A percentile compares a stretch with the other conserved stretches of the same genome.
Evolutionary conservation across 2,329 filamentous ascomycete genomes (phyloP).

Genomic region (Cytospora mali): DNA sequence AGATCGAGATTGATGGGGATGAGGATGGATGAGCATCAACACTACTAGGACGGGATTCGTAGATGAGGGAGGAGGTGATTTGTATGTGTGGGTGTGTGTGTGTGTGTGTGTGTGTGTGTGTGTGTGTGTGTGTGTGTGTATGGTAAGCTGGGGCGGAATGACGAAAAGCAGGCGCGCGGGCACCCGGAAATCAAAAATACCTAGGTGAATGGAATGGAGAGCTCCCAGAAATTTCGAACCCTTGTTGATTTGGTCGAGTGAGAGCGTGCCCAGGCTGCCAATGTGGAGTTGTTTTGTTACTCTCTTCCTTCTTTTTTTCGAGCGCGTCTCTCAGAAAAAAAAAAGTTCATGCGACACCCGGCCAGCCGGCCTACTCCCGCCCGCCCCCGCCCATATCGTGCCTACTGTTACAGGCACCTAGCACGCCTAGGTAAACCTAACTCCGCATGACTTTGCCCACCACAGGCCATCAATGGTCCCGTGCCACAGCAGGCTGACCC

Average conservation of each 20-base stretch:
- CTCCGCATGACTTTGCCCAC: not conserved
- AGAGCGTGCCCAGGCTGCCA: constrained; percentile 1
- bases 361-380: constrained; percentile 7
- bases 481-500: constrained; percentile 23
- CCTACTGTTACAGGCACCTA: too few species aligned
- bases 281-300: constrained; percentile 15
- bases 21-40: not conserved
- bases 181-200: constrained; percentile 21
- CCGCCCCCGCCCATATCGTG: too few species aligned
- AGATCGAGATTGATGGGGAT: not conserved
- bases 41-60: not conserved
- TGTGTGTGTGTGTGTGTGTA: not conserved
- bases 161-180: constrained; percentile 18
- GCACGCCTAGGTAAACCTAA: too few species aligned
- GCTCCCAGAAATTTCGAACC: constrained; percentile 8
- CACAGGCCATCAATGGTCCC: constrained; percentile 13
- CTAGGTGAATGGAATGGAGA: constrained; percentile 8
- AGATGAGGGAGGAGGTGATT: not conserved
- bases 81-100: constrained; percentile 4
- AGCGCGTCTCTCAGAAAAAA: constrained; percentile 4
- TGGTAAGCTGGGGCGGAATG: constrained; percentile 11
- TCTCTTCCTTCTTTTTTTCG: constrained; percentile 3
- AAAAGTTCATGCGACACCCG: constrained; percentile 16
- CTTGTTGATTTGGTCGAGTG: not conserved
- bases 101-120: not conserved